phyloP scores from a whole-genome alignment of 352 stramenopile species.

The Pythium diclinum region DNA sequence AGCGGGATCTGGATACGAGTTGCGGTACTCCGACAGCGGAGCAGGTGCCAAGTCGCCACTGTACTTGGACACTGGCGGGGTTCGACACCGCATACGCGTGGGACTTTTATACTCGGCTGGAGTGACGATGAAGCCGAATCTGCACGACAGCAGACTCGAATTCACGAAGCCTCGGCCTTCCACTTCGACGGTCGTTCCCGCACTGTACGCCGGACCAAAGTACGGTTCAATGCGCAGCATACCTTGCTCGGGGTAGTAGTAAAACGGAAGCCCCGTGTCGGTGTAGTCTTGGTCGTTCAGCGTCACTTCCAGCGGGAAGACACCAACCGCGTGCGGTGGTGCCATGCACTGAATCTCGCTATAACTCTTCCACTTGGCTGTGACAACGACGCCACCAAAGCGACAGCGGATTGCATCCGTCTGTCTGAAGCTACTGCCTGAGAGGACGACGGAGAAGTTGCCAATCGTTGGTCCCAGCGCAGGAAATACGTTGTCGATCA shows the following conservation, averaged over 20 bases:
- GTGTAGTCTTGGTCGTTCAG: conserved; percentile 93
- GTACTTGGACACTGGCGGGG: conserved; percentile 63
- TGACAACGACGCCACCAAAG: conserved; percentile 76
- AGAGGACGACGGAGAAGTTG: conserved; percentile 87
- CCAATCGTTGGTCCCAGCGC: conserved; percentile 65
- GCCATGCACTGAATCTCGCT: conserved; percentile 78
- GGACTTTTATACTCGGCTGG: conserved; percentile 80
- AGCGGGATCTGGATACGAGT: conserved; percentile 52
- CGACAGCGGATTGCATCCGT: conserved; percentile 76
- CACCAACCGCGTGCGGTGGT: conserved; percentile 58
- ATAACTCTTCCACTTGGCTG: conserved; percentile 56
- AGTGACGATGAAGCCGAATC: conserved; percentile 84
- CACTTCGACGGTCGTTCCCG: conserved; percentile 84
- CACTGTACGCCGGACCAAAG: conserved; percentile 78
- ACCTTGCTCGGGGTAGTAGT: conserved; percentile 80
- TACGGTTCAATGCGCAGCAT: conserved; percentile 79
- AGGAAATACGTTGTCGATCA: conserved; percentile 75
- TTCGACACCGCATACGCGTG: conserved; percentile 78
- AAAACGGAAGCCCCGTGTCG: conserved; percentile 55
- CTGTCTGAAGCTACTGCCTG: conserved; percentile 76
- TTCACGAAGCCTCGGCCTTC: conserved; percentile 89
- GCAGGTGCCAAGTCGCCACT: conserved; percentile 52
- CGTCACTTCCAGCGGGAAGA: conserved; percentile 84
- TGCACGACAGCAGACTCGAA: conserved; percentile 74
- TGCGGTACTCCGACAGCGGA: conserved; percentile 72